Conservation (phyloP, 2,329 filamentous ascomycete species). For the Xylaria sp. region DNA sequence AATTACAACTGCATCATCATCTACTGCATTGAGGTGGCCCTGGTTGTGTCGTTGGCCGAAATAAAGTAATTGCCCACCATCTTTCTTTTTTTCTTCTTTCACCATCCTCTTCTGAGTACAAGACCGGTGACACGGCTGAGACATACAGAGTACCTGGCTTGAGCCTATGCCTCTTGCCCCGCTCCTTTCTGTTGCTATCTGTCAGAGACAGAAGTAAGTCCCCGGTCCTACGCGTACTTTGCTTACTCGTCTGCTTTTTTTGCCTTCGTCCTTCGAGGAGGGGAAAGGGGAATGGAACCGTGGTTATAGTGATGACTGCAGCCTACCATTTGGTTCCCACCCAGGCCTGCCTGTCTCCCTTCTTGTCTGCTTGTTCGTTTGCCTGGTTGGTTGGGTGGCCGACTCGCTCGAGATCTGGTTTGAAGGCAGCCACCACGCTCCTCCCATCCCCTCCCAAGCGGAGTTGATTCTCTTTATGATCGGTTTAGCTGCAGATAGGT, state of each 20-base stretch:
- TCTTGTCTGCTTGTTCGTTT: too few species aligned
- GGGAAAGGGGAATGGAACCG: background rate
- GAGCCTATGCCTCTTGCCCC: background rate
- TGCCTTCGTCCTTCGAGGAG: too few species aligned
- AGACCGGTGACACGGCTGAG: background rate
- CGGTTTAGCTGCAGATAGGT: too few species aligned
- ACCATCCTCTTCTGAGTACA: background rate
- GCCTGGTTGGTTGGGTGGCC: too few species aligned
- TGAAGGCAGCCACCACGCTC: too few species aligned
- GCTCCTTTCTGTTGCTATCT: background rate
- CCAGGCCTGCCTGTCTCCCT: too few species aligned
- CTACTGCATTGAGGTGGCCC: constrained; percentile 23
- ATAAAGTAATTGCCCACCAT: constrained; percentile 26
- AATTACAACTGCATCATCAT: constrained; percentile 33
- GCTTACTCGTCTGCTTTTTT: background rate
- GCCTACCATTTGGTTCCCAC: too few species aligned
- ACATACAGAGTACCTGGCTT: background rate
- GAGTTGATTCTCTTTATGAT: too few species aligned
- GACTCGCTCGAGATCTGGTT: too few species aligned
- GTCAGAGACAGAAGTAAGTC: too few species aligned
- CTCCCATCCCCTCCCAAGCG: too few species aligned
- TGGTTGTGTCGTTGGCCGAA: constrained; percentile 10
- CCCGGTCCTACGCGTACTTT: background rate
- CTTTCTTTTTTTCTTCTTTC: background rate
- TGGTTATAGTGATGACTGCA: background rate